phyloP scores from a whole-genome alignment of 202 grass and related monocot species.

The Zoysia matrella region DNA sequence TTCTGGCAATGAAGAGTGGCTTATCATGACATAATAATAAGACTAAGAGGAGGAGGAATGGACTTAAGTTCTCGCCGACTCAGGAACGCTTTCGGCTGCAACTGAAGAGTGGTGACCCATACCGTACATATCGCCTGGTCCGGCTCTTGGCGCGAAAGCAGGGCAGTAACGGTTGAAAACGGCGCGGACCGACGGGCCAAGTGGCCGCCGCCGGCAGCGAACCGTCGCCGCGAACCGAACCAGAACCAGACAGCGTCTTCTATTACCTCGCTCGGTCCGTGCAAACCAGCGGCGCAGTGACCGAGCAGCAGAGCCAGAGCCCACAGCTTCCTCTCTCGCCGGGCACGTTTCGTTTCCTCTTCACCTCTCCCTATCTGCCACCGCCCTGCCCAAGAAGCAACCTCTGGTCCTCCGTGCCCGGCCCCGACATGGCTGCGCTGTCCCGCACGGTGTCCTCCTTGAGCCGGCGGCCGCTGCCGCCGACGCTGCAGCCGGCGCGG shows the following conservation, averaged over 20 bases:
- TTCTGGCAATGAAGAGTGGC: too few species aligned
- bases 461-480: conserved; percentile 19
- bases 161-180: neutral
- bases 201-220: conserved; percentile 25
- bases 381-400: conserved; percentile 5
- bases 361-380: neutral
- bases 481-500: conserved; percentile 37
- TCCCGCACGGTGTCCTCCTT: conserved; percentile 41
- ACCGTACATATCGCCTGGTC: neutral
- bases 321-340: conserved; percentile 25
- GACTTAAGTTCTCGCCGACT: neutral
- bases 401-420: neutral
- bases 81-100: neutral
- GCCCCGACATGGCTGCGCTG: conserved; percentile 50
- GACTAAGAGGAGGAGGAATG: too few species aligned
- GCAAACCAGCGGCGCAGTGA: conserved; percentile 35
- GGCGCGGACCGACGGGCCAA: neutral
- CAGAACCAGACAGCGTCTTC: neutral
- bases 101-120: neutral
- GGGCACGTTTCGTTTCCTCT: neutral
- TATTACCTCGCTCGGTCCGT: neutral
- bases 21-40: too few species aligned
- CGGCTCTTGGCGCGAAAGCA: neutral
- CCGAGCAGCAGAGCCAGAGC: neutral
- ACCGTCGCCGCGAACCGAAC: conserved; percentile 4